Conservation (phyloP, 257 asterid genomes). For the Solanum sparsipilum region DNA sequence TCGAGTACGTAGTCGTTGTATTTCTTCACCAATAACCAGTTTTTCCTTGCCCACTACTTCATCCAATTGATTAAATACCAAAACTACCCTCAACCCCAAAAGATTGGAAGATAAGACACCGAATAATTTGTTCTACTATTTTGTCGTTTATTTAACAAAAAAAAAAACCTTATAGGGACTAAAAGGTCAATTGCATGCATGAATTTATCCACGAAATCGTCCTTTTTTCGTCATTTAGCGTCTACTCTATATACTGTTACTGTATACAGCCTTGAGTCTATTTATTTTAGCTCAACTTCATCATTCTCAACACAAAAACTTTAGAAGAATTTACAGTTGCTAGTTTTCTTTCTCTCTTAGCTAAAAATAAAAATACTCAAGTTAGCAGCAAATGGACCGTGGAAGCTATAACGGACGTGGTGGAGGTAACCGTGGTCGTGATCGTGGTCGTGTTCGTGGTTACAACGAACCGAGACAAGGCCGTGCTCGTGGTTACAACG, state of each 20-base stretch:
- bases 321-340: neutral
- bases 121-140: neutral
- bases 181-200: neutral
- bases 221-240: neutral
- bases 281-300: neutral
- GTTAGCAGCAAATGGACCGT: neutral
- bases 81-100: neutral
- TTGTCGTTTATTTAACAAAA: neutral
- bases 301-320: neutral
- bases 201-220: neutral
- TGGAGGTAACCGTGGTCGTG: conserved; percentile 11
- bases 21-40: neutral
- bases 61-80: neutral
- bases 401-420: neutral
- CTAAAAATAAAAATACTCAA: neutral
- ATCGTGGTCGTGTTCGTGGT: neutral
- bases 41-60: neutral
- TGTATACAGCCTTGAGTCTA: neutral
- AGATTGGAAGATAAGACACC: neutral
- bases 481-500: neutral
- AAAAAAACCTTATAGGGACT: neutral
- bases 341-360: neutral
- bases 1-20: neutral
- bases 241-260: no score
- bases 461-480: neutral